Percentiles rank a stretch among this genome's conserved stretches.
Conservation (phyloP, 495 filamentous ascomycete genomes). For the Trichoderma asperelloides region DNA sequence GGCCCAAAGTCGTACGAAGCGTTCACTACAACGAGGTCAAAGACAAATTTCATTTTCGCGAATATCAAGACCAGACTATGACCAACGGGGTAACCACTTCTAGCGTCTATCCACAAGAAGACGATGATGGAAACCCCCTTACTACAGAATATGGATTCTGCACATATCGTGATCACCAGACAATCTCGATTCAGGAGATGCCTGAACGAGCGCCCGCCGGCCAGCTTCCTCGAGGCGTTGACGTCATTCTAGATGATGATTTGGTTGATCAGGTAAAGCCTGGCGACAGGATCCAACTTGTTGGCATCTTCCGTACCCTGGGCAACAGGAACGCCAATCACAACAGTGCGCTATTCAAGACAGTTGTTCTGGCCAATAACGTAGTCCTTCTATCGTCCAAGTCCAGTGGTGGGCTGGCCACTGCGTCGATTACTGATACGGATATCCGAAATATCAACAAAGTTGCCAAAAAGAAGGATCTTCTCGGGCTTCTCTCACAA, state of each 20-base stretch:
- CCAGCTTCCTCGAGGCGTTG: slow-evolving; percentile 92
- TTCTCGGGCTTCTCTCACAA: slow-evolving; percentile 89
- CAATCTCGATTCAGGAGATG: slow-evolving; percentile 99
- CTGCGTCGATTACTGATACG: slow-evolving; percentile 89
- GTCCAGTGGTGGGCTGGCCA: slow-evolving; percentile 86
- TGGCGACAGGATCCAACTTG: slow-evolving; percentile 90
- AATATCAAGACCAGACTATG: slow-evolving; percentile 95
- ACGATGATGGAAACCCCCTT: slow-evolving; percentile 72
- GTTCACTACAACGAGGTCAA: slow-evolving; percentile 89
- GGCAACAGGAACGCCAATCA: slow-evolving; percentile 87
- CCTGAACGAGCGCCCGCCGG: slow-evolving; percentile 93
- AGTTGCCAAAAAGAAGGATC: slow-evolving; percentile 86
- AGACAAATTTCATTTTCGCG: slow-evolving; percentile 70
- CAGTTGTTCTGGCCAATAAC: slow-evolving; percentile 88
- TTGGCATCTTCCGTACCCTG: slow-evolving; percentile 86
- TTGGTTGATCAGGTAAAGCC: slow-evolving; percentile 92
- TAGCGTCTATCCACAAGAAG: slow-evolving; percentile 90
- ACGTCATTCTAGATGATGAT: slow-evolving; percentile 95
- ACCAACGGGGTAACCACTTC: slow-evolving; percentile 76
- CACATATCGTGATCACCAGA: slow-evolving; percentile 94
- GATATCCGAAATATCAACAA: slow-evolving; percentile 99
- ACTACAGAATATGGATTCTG: slow-evolving; percentile 94
- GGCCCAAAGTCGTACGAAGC: slow-evolving; percentile 94
- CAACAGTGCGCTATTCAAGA: slow-evolving; percentile 86
- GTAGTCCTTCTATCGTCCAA: slow-evolving; percentile 93